Evolutionary conservation across 1,284 basidiomycete species (phyloP).

Genomic region (Microbotryum scabiosae): DNA sequence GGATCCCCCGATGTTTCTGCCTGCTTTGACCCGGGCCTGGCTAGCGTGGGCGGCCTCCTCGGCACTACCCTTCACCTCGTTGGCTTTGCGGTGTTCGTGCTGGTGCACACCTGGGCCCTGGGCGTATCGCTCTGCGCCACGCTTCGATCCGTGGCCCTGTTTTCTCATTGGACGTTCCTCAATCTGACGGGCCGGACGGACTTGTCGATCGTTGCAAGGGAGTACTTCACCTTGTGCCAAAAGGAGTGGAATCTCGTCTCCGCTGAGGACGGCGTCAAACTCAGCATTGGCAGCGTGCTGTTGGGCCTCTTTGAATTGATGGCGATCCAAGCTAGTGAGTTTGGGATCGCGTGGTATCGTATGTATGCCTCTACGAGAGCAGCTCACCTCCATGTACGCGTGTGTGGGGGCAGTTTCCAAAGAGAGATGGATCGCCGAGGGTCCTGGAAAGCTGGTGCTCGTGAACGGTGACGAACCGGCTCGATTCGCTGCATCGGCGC

Average conservation of each 20-base stretch:
- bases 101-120: constrained; percentile 10
- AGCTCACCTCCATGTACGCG: background rate
- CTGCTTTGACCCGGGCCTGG: constrained; percentile 1
- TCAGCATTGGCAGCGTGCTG: constrained; percentile 4
- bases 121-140: background rate
- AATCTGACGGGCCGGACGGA: constrained; percentile 25
- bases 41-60: constrained; percentile 17
- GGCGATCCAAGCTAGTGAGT: constrained; percentile 20
- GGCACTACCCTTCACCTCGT: constrained; percentile 16
- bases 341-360: too few species aligned
- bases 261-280: constrained; percentile 11
- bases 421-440: constrained; percentile 11
- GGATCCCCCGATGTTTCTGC: background rate
- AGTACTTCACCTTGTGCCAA: constrained; percentile 14
- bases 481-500: background rate
- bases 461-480: constrained; percentile 5
- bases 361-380: background rate
- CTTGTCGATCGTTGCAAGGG: constrained; percentile 6
- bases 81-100: constrained; percentile 25
- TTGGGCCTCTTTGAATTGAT: constrained; percentile 9
- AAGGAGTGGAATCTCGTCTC: constrained; percentile 23
- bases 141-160: constrained; percentile 1
- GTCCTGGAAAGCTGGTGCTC: constrained; percentile 10
- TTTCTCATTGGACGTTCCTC: constrained; percentile 16
- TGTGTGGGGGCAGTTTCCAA: constrained; percentile 10